Evolutionary conservation across 257 asterid species (phyloP).

Genomic region (Craterostigma plantagineum): DNA sequence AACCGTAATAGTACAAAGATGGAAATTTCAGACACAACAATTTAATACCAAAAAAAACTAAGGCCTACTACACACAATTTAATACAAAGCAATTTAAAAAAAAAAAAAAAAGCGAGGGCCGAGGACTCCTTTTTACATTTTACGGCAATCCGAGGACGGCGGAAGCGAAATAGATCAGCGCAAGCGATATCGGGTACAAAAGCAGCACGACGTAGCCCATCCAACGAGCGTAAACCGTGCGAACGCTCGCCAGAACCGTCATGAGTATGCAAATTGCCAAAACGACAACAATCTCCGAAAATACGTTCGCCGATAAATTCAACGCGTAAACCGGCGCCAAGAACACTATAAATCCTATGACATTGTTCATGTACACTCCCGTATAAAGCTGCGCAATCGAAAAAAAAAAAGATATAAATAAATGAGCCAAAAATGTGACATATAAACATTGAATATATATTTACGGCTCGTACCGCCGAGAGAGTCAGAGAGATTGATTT

Average conservation of each 20-base stretch:
- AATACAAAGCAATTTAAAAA: too few species aligned
- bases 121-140: not conserved
- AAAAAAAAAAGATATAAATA: not conserved
- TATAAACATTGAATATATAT: not conserved
- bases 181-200: slow-evolving; percentile 29
- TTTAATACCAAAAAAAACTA: too few species aligned
- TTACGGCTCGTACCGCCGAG: slow-evolving; percentile 36
- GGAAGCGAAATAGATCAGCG: slow-evolving; percentile 17
- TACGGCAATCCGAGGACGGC: slow-evolving; percentile 20
- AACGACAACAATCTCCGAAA: slow-evolving; percentile 19
- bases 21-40: too few species aligned
- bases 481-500: slow-evolving; percentile 32
- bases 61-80: too few species aligned
- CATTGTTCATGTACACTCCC: slow-evolving; percentile 34
- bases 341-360: slow-evolving; percentile 25
- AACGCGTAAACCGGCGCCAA: slow-evolving; percentile 24
- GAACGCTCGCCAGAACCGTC: slow-evolving; percentile 19
- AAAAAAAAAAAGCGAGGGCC: too few species aligned
- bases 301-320: slow-evolving; percentile 12
- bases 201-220: slow-evolving; percentile 20
- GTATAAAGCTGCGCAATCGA: slow-evolving; percentile 21
- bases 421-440: not conserved
- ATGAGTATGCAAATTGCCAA: slow-evolving; percentile 20
- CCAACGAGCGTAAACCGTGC: slow-evolving; percentile 30
- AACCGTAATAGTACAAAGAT: too few species aligned